phyloP scores from a whole-genome alignment of 2,329 filamentous ascomycete genomes.

The Lachnellula suecica region DNA sequence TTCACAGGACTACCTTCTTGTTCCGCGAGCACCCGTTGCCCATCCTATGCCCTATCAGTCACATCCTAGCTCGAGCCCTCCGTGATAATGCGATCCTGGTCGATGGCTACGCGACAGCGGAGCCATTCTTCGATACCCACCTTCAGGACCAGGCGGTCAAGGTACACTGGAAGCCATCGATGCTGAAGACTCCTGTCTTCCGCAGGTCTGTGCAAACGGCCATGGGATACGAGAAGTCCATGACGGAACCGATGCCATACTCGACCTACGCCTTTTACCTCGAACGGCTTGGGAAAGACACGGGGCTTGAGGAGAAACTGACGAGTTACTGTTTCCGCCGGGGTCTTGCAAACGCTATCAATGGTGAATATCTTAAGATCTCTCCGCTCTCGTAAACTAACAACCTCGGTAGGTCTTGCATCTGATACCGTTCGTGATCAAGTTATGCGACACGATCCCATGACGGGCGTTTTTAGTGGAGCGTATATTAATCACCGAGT shows the following conservation, averaged over 20 bases:
- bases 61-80: constrained; percentile 20
- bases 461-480: constrained; percentile 15
- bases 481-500: constrained; percentile 22
- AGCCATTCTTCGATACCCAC: constrained; percentile 22
- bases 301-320: constrained; percentile 22
- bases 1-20: constrained; percentile 21
- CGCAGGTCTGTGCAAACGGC: constrained; percentile 10
- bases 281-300: constrained; percentile 16
- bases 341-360: constrained; percentile 19
- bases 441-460: constrained; percentile 20
- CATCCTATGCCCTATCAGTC: constrained; percentile 24
- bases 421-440: constrained; percentile 21
- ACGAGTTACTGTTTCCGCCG: constrained; percentile 25
- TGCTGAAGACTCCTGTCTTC: constrained; percentile 21
- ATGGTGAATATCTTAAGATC: constrained; percentile 18
- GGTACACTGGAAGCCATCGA: constrained; percentile 23
- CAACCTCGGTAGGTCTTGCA: constrained; percentile 11
- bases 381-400: constrained; percentile 8
- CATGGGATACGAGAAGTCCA: constrained; percentile 18
- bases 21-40: constrained; percentile 20
- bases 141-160: constrained; percentile 14
- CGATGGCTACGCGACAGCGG: constrained; percentile 18
- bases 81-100: constrained; percentile 19
- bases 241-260: constrained; percentile 19
- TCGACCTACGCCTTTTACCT: constrained; percentile 20